Percentiles rank a stretch among this genome's conserved stretches.
Conservation (phyloP, 805 yeast genomes). For the Wickerhamiella kurtzmanii region DNA sequence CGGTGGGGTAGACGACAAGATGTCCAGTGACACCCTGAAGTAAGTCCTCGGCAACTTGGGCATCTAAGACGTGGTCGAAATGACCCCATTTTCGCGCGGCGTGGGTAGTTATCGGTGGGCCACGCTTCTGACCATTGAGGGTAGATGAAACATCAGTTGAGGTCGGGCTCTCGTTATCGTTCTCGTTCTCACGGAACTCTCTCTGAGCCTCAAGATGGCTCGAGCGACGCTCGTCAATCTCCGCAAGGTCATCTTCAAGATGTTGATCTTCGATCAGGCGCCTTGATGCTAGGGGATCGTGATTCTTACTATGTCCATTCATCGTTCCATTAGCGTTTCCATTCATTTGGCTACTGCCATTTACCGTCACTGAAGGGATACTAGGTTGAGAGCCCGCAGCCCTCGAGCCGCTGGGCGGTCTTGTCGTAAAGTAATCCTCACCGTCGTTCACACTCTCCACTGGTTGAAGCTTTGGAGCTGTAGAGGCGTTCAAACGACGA, state of each 20-base stretch:
- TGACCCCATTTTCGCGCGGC: conserved; percentile 19
- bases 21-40: conserved; percentile 70
- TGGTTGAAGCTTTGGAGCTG: background rate
- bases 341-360: background rate
- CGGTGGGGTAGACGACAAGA: conserved; percentile 79
- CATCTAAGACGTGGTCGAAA: conserved; percentile 43
- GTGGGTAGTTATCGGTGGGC: conserved; percentile 1
- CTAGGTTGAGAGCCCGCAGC: no score
- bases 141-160: no score
- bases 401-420: background rate
- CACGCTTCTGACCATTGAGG: background rate
- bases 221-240: background rate
- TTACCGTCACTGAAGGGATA: background rate
- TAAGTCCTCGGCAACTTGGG: conserved; percentile 62
- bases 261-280: background rate
- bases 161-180: background rate
- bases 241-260: background rate
- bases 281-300: no score
- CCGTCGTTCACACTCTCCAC: background rate
- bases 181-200: background rate
- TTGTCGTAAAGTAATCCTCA: background rate
- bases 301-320: background rate
- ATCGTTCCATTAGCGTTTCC: background rate
- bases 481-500: background rate
- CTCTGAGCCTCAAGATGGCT: background rate